A percentile compares a stretch with the other conserved stretches of the same genome.
These are phyloP conservation scores for Fusarium kyushuense DNA, from an alignment of 2,329 filamentous ascomycete species.

Conservation along the genomic window DNA sequence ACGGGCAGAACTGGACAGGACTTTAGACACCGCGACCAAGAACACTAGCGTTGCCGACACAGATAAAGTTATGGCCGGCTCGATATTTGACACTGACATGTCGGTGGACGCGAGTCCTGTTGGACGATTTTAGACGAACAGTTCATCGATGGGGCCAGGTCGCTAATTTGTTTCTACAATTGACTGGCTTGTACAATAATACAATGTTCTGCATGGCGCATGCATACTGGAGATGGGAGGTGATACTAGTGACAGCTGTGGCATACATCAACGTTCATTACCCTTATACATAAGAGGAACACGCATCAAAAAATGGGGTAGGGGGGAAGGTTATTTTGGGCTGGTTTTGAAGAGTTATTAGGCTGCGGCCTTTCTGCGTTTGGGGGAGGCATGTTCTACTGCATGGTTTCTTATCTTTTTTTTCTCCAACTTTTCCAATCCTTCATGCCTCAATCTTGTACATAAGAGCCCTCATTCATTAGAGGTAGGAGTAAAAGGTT, in stretches of 20 bases:
- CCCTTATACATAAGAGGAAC: slow-evolving; percentile 11
- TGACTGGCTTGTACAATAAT: slow-evolving; percentile 29
- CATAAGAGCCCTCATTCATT: slow-evolving; percentile 8
- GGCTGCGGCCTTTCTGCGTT: slow-evolving; percentile 31
- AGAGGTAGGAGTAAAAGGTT: slow-evolving; percentile 16
- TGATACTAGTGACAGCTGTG: slow-evolving; percentile 16
- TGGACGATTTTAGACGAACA: slow-evolving; percentile 9
- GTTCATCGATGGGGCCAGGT: neutral
- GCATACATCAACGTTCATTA: slow-evolving; percentile 20
- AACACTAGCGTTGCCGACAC: slow-evolving; percentile 15
- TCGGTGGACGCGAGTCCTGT: slow-evolving; percentile 15
- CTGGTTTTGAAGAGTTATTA: slow-evolving; percentile 25
- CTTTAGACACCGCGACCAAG: slow-evolving; percentile 51
- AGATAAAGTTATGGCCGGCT: slow-evolving; percentile 28
- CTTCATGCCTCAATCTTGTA: slow-evolving; percentile 17
- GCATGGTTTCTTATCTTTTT: slow-evolving; percentile 1
- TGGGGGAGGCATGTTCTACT: slow-evolving; percentile 10
- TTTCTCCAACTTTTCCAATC: slow-evolving; percentile 1
- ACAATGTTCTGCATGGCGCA: slow-evolving; percentile 11
- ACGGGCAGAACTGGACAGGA: slow-evolving; percentile 50
- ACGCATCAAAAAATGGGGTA: slow-evolving; percentile 3
- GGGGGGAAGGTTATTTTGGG: slow-evolving; percentile 25
- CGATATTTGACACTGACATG: slow-evolving; percentile 40
- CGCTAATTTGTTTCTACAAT: neutral
- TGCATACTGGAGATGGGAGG: neutral